phyloP scores from a whole-genome alignment of 306 rosid genomes.

The Vigna trinervia region DNA sequence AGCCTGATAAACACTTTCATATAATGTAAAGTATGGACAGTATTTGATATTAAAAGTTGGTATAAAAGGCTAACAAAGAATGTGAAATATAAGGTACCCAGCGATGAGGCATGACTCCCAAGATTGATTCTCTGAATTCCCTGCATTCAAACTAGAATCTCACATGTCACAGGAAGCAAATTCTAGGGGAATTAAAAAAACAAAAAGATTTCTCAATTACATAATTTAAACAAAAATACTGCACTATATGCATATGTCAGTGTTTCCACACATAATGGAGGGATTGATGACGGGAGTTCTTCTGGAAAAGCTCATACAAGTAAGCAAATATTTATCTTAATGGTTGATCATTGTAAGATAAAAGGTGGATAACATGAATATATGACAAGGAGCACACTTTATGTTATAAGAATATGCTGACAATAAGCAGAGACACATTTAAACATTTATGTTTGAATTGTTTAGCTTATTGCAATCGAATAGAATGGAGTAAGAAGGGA shows the following conservation, averaged over 20 bases:
- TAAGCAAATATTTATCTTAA: slow-evolving; percentile 22
- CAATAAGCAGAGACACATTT: slow-evolving; percentile 16
- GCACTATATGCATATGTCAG: background rate
- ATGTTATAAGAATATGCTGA: background rate
- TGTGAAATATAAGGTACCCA: slow-evolving; percentile 68
- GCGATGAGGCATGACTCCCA: slow-evolving; percentile 97
- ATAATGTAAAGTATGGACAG: slow-evolving; percentile 33
- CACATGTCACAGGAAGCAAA: slow-evolving; percentile 56
- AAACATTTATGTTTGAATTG: slow-evolving; percentile 10
- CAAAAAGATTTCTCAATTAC: slow-evolving; percentile 21
- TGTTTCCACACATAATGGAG: slow-evolving; percentile 30
- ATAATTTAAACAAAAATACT: slow-evolving; percentile 18
- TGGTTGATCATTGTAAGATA: slow-evolving; percentile 20
- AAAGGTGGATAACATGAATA: slow-evolving; percentile 22
- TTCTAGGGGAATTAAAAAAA: slow-evolving; percentile 30
- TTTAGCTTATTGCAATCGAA: background rate
- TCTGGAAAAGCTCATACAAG: slow-evolving; percentile 27
- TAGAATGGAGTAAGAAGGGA: background rate
- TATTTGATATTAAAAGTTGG: slow-evolving; percentile 17
- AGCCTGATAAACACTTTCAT: slow-evolving; percentile 64
- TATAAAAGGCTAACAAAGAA: slow-evolving; percentile 5
- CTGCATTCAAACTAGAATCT: slow-evolving; percentile 88
- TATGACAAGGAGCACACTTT: slow-evolving; percentile 1
- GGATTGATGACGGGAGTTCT: slow-evolving; percentile 38
- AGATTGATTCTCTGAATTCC: slow-evolving; percentile 96